These are phyloP conservation scores for Lantana camara DNA, from an alignment of 257 asterid genomes.

Conservation along the genomic window DNA sequence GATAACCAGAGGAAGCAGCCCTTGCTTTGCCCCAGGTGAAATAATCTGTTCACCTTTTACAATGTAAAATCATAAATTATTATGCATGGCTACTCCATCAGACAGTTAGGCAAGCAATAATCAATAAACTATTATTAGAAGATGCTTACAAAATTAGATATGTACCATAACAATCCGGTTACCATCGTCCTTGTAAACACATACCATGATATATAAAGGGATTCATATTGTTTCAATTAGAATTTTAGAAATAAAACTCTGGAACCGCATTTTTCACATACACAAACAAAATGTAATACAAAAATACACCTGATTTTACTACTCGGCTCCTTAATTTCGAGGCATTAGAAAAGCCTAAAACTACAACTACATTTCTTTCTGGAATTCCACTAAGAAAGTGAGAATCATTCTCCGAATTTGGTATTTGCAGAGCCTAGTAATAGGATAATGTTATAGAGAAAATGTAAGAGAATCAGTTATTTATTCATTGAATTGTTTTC, in stretches of 20 bases:
- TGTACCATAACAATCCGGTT: not conserved
- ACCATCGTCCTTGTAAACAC: not conserved
- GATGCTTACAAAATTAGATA: not conserved
- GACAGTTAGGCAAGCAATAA: conserved; percentile 1
- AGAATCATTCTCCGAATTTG: not conserved
- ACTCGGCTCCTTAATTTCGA: not conserved
- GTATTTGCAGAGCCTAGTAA: not conserved
- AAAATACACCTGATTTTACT: not conserved
- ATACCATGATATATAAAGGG: not conserved
- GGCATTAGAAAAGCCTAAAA: not conserved
- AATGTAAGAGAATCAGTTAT: not conserved
- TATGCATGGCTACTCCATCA: conserved; percentile 9
- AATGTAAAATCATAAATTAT: not conserved
- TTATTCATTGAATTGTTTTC: not conserved
- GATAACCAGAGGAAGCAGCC: conserved; percentile 84
- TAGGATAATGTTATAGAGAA: not conserved
- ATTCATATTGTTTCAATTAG: not conserved
- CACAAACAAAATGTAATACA: not conserved
- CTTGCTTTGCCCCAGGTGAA: conserved; percentile 92
- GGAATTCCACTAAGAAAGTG: not conserved
- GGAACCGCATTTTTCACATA: not conserved
- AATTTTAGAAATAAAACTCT: not conserved
- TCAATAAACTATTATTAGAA: conserved; percentile 18
- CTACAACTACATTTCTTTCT: not conserved
- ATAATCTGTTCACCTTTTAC: conserved; percentile 70